A percentile compares a stretch with the other conserved stretches of the same genome.
These are phyloP conservation scores for Westerdykella aurantiaca DNA, from an alignment of 2,329 filamentous ascomycete species.

Conservation along the genomic window DNA sequence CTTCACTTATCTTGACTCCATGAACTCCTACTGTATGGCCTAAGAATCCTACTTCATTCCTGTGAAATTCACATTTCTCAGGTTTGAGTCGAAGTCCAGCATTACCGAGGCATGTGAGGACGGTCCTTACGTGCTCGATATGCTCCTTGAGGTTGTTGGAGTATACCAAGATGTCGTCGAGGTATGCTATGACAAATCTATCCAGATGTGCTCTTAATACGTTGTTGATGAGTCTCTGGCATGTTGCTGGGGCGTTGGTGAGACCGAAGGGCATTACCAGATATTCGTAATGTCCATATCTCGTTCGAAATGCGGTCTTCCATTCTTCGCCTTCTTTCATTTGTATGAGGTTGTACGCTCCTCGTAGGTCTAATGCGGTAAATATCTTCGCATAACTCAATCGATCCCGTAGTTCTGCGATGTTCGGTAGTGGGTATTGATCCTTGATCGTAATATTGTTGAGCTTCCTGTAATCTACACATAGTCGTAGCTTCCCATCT, in stretches of 20 bases:
- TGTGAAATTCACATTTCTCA: not conserved
- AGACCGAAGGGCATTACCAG: slow-evolving; percentile 21
- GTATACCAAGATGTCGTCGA: too few species aligned
- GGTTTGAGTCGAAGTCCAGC: not conserved
- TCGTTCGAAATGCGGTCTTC: slow-evolving; percentile 8
- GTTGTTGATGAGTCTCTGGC: too few species aligned
- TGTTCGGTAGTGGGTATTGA: slow-evolving; percentile 7
- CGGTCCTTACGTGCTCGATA: too few species aligned
- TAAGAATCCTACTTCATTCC: not conserved
- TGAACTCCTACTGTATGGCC: not conserved
- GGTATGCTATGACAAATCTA: too few species aligned
- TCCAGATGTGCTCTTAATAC: too few species aligned
- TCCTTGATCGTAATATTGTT: slow-evolving; percentile 7
- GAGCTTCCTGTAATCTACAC: slow-evolving; percentile 1
- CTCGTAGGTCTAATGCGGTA: slow-evolving; percentile 7
- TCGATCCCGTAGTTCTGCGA: slow-evolving; percentile 5
- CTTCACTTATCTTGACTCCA: not conserved
- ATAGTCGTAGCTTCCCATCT: slow-evolving; percentile 4
- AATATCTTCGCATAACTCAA: slow-evolving; percentile 5
- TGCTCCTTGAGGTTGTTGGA: too few species aligned
- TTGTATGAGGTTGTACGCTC: too few species aligned
- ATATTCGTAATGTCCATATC: slow-evolving; percentile 18
- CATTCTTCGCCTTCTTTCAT: slow-evolving; percentile 7
- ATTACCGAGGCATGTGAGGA: not conserved
- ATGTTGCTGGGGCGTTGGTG: slow-evolving; percentile 11